Conservation (phyloP, 352 stramenopile species). For the Globisporangium irregulare region DNA sequence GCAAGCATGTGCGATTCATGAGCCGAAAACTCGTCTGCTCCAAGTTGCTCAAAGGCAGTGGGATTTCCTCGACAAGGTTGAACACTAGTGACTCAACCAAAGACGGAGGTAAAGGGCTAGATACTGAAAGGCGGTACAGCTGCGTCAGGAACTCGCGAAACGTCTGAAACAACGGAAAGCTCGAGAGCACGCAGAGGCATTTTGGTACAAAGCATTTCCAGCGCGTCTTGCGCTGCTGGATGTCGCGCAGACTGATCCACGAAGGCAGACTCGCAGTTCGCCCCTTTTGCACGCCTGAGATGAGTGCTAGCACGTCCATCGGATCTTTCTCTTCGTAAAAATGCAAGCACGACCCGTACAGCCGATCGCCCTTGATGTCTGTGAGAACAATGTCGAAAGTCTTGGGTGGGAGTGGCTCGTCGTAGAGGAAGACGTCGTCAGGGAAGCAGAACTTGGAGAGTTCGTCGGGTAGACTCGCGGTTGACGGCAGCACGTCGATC, state of each 20-base stretch:
- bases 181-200: constrained; percentile 62
- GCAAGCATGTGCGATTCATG: constrained; percentile 28
- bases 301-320: constrained; percentile 61
- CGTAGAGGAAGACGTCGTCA: constrained; percentile 48
- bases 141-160: constrained; percentile 43
- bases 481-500: constrained; percentile 45
- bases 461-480: constrained; percentile 48
- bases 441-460: constrained; percentile 77
- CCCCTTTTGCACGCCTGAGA: constrained; percentile 41
- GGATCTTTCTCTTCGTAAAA: constrained; percentile 62
- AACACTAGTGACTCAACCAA: constrained; percentile 52
- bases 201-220: constrained; percentile 62
- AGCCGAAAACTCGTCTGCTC: constrained; percentile 42
- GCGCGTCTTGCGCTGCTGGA: constrained; percentile 54
- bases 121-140: constrained; percentile 46
- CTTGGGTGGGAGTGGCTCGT: constrained; percentile 33
- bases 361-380: constrained; percentile 52
- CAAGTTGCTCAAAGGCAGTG: constrained; percentile 26
- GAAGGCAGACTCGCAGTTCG: constrained; percentile 44
- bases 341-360: constrained; percentile 62
- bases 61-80: constrained; percentile 49
- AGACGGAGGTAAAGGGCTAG: constrained; percentile 12
- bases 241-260: constrained; percentile 69
- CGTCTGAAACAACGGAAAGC: constrained; percentile 51
- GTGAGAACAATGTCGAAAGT: constrained; percentile 74